Evolutionary conservation across 2,329 filamentous ascomycete species (phyloP).

Genomic region (Fusarium pseudograminearum): DNA sequence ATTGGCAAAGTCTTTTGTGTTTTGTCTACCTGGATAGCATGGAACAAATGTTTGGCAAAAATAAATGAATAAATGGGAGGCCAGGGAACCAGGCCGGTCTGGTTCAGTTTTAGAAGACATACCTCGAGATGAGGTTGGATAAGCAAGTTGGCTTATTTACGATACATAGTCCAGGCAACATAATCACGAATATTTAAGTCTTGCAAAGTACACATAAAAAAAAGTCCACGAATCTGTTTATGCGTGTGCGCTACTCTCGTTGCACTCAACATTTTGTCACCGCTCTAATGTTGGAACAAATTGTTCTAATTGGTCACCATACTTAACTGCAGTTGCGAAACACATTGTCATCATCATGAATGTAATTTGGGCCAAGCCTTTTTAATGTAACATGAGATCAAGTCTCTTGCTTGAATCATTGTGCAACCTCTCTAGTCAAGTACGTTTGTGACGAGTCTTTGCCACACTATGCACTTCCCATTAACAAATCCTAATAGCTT

Average conservation of each 20-base stretch:
- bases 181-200: conserved; percentile 39
- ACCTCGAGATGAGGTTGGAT: conserved; percentile 34
- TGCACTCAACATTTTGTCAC: not conserved
- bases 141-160: conserved; percentile 32
- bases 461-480: conserved; percentile 13
- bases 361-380: conserved; percentile 1
- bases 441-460: conserved; percentile 13
- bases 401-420: conserved; percentile 19
- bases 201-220: conserved; percentile 16
- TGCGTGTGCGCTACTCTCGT: conserved; percentile 15
- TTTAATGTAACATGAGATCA: conserved; percentile 15
- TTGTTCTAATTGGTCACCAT: not conserved
- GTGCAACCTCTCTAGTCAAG: conserved; percentile 18
- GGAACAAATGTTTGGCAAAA: conserved; percentile 39
- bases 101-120: conserved; percentile 44
- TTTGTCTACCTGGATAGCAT: conserved; percentile 45
- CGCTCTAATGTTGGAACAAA: not conserved
- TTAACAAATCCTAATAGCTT: conserved; percentile 37
- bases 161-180: conserved; percentile 39
- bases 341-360: conserved; percentile 14
- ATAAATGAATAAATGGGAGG: conserved; percentile 40
- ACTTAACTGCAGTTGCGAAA: not conserved
- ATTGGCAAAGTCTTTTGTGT: conserved; percentile 40
- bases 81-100: conserved; percentile 41
- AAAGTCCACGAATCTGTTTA: not conserved